phyloP scores from a whole-genome alignment of 768 basidiomycete species.

The Pleurotus platypus region DNA sequence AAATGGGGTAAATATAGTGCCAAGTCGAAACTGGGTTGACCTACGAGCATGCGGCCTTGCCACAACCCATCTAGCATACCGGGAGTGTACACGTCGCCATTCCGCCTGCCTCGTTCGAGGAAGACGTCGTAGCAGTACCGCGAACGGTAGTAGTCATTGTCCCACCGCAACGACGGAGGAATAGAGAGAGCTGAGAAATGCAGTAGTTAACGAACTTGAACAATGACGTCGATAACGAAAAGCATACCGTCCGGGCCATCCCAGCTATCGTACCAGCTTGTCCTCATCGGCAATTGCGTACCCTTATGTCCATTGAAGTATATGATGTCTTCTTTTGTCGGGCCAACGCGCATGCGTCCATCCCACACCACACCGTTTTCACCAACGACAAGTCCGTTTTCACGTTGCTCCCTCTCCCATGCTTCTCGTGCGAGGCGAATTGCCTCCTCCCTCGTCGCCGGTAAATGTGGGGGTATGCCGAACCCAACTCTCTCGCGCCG shows the following conservation, averaged over 20 bases:
- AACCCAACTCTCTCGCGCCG: conserved; percentile 49
- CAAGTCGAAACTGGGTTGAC: conserved; percentile 19
- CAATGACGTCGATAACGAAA: not conserved
- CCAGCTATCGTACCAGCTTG: conserved; percentile 10
- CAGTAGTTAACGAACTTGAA: not conserved
- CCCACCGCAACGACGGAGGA: conserved; percentile 35
- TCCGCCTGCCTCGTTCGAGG: conserved; percentile 21
- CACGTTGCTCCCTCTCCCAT: not conserved
- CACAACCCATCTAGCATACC: conserved; percentile 56
- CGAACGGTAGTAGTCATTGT: conserved; percentile 56
- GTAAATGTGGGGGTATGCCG: conserved; percentile 34
- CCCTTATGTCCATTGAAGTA: conserved; percentile 48
- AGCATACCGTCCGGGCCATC: conserved; percentile 1
- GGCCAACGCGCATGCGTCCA: conserved; percentile 23
- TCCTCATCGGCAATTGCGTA: conserved; percentile 23
- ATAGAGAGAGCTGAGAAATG: not conserved
- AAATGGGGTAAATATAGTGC: not conserved
- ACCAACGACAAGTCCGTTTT: not conserved
- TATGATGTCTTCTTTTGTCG: conserved; percentile 56
- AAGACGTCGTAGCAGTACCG: conserved; percentile 37
- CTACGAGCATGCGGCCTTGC: conserved; percentile 61
- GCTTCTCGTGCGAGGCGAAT: conserved; percentile 4
- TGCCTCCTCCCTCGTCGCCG: conserved; percentile 25
- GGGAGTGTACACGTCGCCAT: conserved; percentile 38
- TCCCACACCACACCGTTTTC: conserved; percentile 16